Base-by-base conservation (phyloP, 495 filamentous ascomycete species). In the Penicillium mononematosum region DNA sequence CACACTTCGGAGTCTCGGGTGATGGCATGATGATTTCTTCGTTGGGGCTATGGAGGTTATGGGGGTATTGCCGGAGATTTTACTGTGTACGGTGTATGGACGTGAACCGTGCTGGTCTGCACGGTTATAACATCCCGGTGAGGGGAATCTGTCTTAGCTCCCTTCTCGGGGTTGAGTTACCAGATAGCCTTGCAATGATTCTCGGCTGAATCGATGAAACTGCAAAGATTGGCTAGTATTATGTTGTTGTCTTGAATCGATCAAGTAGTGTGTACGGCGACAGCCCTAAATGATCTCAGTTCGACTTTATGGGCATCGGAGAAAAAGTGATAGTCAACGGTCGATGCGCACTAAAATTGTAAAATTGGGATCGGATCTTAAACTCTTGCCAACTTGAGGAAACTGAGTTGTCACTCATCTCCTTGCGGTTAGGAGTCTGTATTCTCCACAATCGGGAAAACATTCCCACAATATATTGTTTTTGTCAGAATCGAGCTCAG, bases 321-420 rank as follows among this genome's bases (percentile, higher is more conserved):
- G 11, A 29, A 39, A 54, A 47, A 41, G 31, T 20, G 41, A 47
- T 42, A 22, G 42, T 16, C 17, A 39, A 54, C 20, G 25, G 41
- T 34, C 45, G 41, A 51, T 27, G 45, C 45, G 49, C 58, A 50
- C 54, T 57, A 64, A 68, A 70, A 70, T 69, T 70, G 60, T 57
- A 64, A 68, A 70, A 70, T 69, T 70, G 60, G 59, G 65, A 73
- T 71, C 68, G 57, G 55, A 65, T 66, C 59, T 62, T 63, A 60
- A 60, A 59, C 63, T 71, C 70, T 74, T 71, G 52, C 73, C 70
- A 53, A 24, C 53, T 66, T 56, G n/a, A 66, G 72, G 53, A 54
- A 60, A 14, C 60, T 45, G 62, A 49, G 56, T 29, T 59, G 70
- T 59, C 59, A 59, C 58, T 70, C 68, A 38, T 57, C 58, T 58